Evolutionary conservation across 345 rosid species (phyloP), one percentile per base, ranked within the genome.

Genomic region (Aquilaria sinensis): DNA sequence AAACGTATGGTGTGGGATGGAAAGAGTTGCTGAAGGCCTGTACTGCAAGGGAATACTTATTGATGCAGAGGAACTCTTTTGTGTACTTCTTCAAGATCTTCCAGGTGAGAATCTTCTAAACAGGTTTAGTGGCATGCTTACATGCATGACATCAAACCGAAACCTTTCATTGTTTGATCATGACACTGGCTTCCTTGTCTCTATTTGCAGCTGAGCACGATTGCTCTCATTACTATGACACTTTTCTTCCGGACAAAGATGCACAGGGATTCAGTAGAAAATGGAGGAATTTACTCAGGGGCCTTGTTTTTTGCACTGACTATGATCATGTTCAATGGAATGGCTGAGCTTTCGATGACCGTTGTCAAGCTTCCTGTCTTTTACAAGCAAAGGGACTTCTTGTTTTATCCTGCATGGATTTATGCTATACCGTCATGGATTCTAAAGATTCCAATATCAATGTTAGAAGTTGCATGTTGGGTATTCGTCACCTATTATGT

Each of bases 371-470:
- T 92, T 74, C 90, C 96, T 11, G 85, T 89, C 57, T 89, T 92
- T 62, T 92, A 80, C 85, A 92, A 89, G 73, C 95, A 89, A 77
- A 76, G 95, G 66, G 92, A 85, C 60, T 77, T 83, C n/a, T 71
- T 76, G 23, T 92, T 89, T 80, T 89, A 70, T 74, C 96, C 98
- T 49, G 51, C 95, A 4, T 89, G 96, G 98, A 79, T 83, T 2
- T 89, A 81, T 75, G 76, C 95, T 69, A 61, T 92, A 53, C 96
- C 98, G 4, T 37, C 87, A 45, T 92, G 98, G 96, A 81, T 92
- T 62, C 78, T 89, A 48, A 83, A 89, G 73, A 82, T 85, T 56
- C 96, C 98, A 4, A 64, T 86, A 55, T 60, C 90, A 46, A 70
- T 89, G 29, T n/a, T 80, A 34, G 98, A 89, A 77, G 92, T 84